Evolutionary conservation across 306 rosid species (phyloP), one percentile per base, ranked within the genome.

Genomic region (Quercus glauca): DNA sequence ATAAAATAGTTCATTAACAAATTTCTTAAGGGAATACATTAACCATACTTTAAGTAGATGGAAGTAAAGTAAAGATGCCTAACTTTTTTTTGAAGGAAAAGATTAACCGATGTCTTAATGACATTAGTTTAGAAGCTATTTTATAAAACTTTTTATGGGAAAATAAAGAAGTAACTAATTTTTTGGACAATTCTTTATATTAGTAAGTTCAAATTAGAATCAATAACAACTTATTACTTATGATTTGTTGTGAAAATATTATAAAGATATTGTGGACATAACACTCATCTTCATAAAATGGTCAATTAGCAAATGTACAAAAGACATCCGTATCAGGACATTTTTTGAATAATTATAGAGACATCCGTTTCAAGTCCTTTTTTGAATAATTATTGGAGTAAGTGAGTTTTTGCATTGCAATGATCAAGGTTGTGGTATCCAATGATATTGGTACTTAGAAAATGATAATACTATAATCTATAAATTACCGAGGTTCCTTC

Each of bases 391-490:
- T 45, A 71, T 33, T 75, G 76, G 75, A 64, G 53, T 33, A 74
- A 71, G 14, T 56, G 10, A 71, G 79, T 41, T 74, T 80, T 77
- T 80, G 61, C 56, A 73, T 77, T 65, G 78, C 56, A 74, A 70
- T 43, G 59, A 69, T 76, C 70, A 14, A 76, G 74, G 85, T 72
- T 43, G 73, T 7, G 33, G 25, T 12, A 55, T 69, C 73, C 49
- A 43, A 69, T 78, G 55, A 71, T 71, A 52, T 25, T 52, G 2
- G 13, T 29, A 5, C 12, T 13, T 70, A 70, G n/a, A 69, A 9
- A 18, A 58, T 59, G 25, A 21, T 49, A 3, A 3, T 10, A 11
- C 14, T 21, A 59, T 23, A 13, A 23, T 13, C 33, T 28, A 59
- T 59, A 1, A 59, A 21, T 26, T 23, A 21, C 11, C 3, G 23